Conservation (phyloP, 495 filamentous ascomycete genomes). For the Trichoderma asperelloides region DNA sequence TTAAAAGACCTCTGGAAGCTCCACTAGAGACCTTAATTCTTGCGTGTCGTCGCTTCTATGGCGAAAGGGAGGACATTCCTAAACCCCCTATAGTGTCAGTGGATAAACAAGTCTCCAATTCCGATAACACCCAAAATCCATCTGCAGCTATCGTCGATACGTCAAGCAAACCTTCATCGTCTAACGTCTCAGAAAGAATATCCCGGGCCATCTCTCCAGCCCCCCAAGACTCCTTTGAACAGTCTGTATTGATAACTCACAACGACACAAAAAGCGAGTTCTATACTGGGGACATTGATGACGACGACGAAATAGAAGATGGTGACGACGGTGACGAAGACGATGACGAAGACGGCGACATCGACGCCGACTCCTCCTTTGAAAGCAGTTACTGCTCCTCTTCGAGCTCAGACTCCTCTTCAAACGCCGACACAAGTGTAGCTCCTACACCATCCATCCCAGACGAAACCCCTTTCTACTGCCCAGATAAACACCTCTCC, state of each 20-base stretch:
- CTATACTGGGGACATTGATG: not conserved
- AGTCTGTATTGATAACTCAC: not conserved
- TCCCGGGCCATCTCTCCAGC: not conserved
- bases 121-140: not conserved
- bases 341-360: not conserved
- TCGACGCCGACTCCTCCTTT: not conserved
- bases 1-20: constrained; percentile 5
- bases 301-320: not conserved
- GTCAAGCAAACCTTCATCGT: not conserved
- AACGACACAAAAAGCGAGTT: not conserved
- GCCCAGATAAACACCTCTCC: constrained; percentile 14
- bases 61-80: constrained; percentile 11
- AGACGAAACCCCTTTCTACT: constrained; percentile 9
- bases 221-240: not conserved
- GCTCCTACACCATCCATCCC: not conserved
- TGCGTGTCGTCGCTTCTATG: constrained; percentile 22
- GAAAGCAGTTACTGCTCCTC: not conserved
- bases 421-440: not conserved
- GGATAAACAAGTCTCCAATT: not conserved
- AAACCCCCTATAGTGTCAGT: not conserved
- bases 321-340: not conserved
- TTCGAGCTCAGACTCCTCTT: not conserved
- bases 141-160: not conserved
- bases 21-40: constrained; percentile 16
- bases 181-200: not conserved